Evolutionary conservation across 108 stramenopile genomes (phyloP).

Genomic region (Nitzschia palea): DNA sequence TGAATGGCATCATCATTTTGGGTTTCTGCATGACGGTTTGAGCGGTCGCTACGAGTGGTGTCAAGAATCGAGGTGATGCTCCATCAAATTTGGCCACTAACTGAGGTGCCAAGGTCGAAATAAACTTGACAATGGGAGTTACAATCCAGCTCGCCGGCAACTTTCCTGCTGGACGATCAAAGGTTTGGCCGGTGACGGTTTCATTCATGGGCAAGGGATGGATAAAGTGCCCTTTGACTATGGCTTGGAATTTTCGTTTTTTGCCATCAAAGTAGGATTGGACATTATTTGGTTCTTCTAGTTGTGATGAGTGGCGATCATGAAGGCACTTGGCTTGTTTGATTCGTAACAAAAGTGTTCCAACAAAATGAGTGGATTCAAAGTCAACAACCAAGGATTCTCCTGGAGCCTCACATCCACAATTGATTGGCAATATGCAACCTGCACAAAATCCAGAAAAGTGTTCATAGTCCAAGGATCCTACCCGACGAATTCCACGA

Average conservation of each 20-base stretch:
- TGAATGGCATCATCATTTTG: not conserved
- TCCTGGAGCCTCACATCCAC: conserved; percentile 48
- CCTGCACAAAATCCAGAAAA: conserved; percentile 30
- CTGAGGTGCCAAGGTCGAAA: conserved; percentile 41
- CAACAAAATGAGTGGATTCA: conserved; percentile 56
- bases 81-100: conserved; percentile 59
- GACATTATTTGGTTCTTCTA: not conserved
- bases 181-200: conserved; percentile 61
- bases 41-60: conserved; percentile 63
- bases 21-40: conserved; percentile 38
- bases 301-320: not conserved
- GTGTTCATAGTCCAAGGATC: conserved; percentile 11
- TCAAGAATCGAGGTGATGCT: conserved; percentile 52
- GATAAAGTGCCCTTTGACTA: conserved; percentile 54
- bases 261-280: conserved; percentile 46
- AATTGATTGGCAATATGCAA: conserved; percentile 54
- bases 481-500: conserved; percentile 40
- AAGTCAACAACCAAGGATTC: conserved; percentile 62
- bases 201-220: conserved; percentile 32
- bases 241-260: conserved; percentile 55
- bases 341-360: conserved; percentile 53
- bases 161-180: conserved; percentile 48
- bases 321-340: conserved; percentile 4
- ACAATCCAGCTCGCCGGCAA: conserved; percentile 54
- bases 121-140: conserved; percentile 37